Conservation (phyloP, 2,329 filamentous ascomycete genomes). For the Septoria petroselini region DNA sequence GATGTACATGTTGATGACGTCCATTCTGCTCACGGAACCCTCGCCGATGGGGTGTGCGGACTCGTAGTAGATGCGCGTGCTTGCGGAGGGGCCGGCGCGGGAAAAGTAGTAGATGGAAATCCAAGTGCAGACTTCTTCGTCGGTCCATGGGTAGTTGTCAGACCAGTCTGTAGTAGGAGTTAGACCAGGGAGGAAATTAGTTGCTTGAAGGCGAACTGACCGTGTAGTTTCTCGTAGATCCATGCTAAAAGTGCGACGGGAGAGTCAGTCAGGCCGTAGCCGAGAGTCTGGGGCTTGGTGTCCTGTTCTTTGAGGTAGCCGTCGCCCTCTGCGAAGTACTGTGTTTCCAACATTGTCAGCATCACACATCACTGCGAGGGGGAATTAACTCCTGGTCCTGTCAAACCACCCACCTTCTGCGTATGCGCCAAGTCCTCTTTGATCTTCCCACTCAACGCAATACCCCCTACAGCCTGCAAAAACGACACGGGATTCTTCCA, state of each 20-base stretch:
- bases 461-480: slow-evolving; percentile 3
- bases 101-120: slow-evolving; percentile 24
- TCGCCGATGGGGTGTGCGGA: slow-evolving; percentile 12
- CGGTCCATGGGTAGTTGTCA: slow-evolving; percentile 33
- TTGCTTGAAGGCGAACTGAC: slow-evolving; percentile 17
- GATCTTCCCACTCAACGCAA: neutral
- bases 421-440: slow-evolving; percentile 6
- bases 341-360: slow-evolving; percentile 2
- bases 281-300: slow-evolving; percentile 15
- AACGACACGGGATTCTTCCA: slow-evolving; percentile 11
- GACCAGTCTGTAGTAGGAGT: slow-evolving; percentile 31
- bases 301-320: slow-evolving; percentile 17
- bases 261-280: slow-evolving; percentile 26
- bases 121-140: slow-evolving; percentile 26
- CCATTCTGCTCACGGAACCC: slow-evolving; percentile 15
- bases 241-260: slow-evolving; percentile 26
- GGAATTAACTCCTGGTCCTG: no score
- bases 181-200: slow-evolving; percentile 27
- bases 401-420: slow-evolving; percentile 11
- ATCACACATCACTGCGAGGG: no score
- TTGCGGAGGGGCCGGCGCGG: slow-evolving; percentile 12
- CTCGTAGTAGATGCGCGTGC: slow-evolving; percentile 16
- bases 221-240: slow-evolving; percentile 28
- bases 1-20: slow-evolving; percentile 17
- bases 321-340: slow-evolving; percentile 9